Evolutionary conservation across 345 rosid genomes (phyloP).

Genomic region (Salix dunnii): DNA sequence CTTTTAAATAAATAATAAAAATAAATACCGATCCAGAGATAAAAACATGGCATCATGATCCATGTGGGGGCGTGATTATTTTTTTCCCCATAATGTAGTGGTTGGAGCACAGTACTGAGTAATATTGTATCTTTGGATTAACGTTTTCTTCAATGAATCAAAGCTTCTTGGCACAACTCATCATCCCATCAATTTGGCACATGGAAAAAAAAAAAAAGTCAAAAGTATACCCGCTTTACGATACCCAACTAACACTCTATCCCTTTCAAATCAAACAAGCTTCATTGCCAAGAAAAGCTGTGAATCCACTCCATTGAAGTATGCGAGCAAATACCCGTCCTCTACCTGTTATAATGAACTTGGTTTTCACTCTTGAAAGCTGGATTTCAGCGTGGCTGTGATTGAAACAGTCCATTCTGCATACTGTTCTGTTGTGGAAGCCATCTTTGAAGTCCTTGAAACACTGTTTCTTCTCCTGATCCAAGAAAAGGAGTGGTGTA

Average conservation of each 20-base stretch:
- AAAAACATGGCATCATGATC: neutral
- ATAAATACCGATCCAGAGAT: too few species aligned
- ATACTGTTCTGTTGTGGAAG: neutral
- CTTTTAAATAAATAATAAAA: too few species aligned
- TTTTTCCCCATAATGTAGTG: neutral
- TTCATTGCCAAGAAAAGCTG: neutral
- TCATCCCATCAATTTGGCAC: neutral
- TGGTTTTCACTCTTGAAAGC: neutral
- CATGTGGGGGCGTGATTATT: neutral
- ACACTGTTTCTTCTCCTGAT: neutral
- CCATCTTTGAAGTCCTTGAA: neutral
- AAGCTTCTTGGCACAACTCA: conserved; percentile 16
- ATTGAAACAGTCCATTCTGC: neutral
- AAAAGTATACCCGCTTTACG: conserved; percentile 3
- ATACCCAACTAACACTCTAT: conserved; percentile 24
- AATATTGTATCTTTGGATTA: conserved; percentile 2
- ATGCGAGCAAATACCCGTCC: too few species aligned
- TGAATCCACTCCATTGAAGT: neutral
- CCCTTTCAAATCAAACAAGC: conserved; percentile 31
- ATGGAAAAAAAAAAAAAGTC: neutral
- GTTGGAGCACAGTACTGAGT: conserved; percentile 9
- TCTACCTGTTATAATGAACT: neutral
- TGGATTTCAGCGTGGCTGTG: too few species aligned
- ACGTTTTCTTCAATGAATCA: conserved; percentile 21
- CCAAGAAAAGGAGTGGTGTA: too few species aligned